Evolutionary conservation across 169 alveolate species (phyloP).

Genomic region (Cystoisospora suis): DNA sequence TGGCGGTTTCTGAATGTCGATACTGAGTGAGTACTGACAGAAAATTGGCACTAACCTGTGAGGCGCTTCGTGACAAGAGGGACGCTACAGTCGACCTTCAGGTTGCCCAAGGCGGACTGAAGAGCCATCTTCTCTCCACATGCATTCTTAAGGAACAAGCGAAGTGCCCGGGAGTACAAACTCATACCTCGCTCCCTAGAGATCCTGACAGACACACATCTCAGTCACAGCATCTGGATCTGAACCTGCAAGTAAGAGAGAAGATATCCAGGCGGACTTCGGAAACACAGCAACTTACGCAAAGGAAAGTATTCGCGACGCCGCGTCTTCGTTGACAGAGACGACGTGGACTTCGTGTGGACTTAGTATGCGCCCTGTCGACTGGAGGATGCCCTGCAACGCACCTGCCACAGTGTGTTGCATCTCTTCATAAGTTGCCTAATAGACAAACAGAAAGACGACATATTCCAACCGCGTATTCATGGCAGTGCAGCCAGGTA

Average conservation of each 20-base stretch:
- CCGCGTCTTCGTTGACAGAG: not conserved
- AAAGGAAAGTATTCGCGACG: not conserved
- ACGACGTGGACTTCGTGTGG: not conserved
- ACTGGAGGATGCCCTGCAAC: not conserved
- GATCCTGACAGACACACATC: too few relatives aligned
- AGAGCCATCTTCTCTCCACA: conserved; percentile 5
- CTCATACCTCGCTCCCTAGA: not conserved
- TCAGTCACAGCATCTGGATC: too few relatives aligned
- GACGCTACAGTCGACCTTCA: not conserved
- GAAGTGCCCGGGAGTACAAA: not conserved
- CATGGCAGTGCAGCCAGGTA: too few relatives aligned
- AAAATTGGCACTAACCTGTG: too few relatives aligned
- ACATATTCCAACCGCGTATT: too few relatives aligned
- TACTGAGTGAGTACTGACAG: too few relatives aligned
- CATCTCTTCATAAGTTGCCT: not conserved
- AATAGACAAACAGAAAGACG: not conserved
- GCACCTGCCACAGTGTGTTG: not conserved
- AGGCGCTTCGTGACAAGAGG: not conserved
- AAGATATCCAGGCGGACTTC: too few relatives aligned
- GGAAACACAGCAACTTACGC: too few relatives aligned
- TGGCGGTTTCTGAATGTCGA: too few relatives aligned
- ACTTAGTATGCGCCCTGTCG: not conserved
- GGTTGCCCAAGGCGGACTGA: not conserved
- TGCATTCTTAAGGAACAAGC: not conserved
- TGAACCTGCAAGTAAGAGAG: too few relatives aligned